Percentiles rank a stretch among this genome's conserved stretches.
These are phyloP conservation scores for Fonsecaea pedrosoi DNA, from an alignment of 2,329 filamentous ascomycete genomes.

Conservation along the genomic window DNA sequence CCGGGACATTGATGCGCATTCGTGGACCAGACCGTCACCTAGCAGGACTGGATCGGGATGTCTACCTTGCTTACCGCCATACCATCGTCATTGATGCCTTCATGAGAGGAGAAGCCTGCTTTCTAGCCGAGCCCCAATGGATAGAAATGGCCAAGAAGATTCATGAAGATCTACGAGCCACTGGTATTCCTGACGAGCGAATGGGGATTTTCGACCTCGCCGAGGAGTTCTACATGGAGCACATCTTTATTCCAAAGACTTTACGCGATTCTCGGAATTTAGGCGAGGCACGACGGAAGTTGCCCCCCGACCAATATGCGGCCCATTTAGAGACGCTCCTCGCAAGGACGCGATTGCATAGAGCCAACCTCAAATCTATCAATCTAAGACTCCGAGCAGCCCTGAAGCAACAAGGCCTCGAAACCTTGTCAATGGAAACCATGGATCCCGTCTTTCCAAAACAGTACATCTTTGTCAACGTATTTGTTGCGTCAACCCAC, in stretches of 20 bases:
- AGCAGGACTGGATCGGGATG: conserved; percentile 46
- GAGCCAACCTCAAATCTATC: conserved; percentile 34
- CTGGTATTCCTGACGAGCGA: conserved; percentile 24
- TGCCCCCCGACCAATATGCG: conserved; percentile 19
- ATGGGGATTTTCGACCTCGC: conserved; percentile 37
- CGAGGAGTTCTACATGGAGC: conserved; percentile 38
- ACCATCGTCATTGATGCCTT: conserved; percentile 47
- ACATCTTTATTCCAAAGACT: conserved; percentile 32
- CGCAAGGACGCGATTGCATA: conserved; percentile 26
- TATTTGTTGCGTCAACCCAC: conserved; percentile 36
- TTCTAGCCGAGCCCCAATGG: conserved; percentile 48
- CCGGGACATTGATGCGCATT: conserved; percentile 45
- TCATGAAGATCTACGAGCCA: conserved; percentile 38
- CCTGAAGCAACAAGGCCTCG: conserved; percentile 29
- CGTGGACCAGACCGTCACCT: conserved; percentile 45
- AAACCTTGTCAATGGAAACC: conserved; percentile 20
- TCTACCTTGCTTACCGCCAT: conserved; percentile 48
- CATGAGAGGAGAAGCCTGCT: conserved; percentile 45
- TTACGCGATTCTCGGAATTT: conserved; percentile 21
- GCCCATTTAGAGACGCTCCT: conserved; percentile 17
- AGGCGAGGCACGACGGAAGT: background rate
- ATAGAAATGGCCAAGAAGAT: conserved; percentile 43
- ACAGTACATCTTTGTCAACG: conserved; percentile 38
- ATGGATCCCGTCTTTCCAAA: conserved; percentile 36
- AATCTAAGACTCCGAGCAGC: conserved; percentile 32